Base-by-base conservation (phyloP, 2,329 filamentous ascomycete genomes). In the Penicillium sp. region DNA sequence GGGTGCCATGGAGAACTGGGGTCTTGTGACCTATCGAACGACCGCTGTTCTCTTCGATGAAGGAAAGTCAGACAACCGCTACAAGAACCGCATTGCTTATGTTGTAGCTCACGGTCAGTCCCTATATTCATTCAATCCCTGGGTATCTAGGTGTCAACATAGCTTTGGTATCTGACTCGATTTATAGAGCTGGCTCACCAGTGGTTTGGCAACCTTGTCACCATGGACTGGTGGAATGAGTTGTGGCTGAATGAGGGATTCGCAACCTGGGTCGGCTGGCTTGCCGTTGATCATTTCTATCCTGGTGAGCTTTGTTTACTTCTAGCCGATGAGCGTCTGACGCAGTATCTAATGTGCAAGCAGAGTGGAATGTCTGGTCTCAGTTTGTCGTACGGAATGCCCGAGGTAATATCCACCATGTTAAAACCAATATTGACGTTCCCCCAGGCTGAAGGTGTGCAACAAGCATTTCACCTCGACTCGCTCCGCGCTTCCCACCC, bases 251-350 rank as follows among this genome's bases (percentile, higher is more conserved):
- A 96, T 70, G 93, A 97, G 77, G 93, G 93, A 13, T 99, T 99
- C 72, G 94, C 94, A 42, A 99, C 94, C 3, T 97, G 93, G 93
- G 93, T 97, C 43, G 94, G 93, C 52, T 99, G 93, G 93, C 84
- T 93, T 60, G 93, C 92, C 10, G 86, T 93, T 58, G 91, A 97
- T 72, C 85, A 95, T 72, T 86, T 97, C 55, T 91, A 97, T 76
- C 94, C 94, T 3, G 82, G 82, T 84, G 75, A 62, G 75, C 23
- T 46, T 21, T 7, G 17, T 31, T 54, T 21, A 2, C 12, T 31
- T 37, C 17, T 19, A 17, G 13, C 13, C 9, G 8, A 43, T 6
- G 21, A 43, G 19, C 2, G 29, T 31, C 4, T 43, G 37, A 23
- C 49, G 25, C 35, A 56, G n/a, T 8, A 51, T 42, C 67, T 73